Base-by-base conservation (phyloP, 495 filamentous ascomycete genomes). In the Penicillium longicatenatum region DNA sequence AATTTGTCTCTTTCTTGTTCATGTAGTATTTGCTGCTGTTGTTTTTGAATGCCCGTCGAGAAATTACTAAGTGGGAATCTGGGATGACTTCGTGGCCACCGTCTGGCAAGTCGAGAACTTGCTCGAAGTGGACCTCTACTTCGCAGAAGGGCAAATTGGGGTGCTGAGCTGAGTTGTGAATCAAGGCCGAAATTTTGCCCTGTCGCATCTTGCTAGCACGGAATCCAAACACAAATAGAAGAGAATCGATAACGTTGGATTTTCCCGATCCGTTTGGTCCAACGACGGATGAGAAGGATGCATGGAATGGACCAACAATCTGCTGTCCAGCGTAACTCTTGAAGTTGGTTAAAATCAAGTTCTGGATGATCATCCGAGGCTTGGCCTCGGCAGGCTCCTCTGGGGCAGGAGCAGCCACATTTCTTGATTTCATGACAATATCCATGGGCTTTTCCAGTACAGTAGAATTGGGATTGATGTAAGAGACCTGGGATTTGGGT, bases 141-240 rank as follows among this genome's bases (percentile, higher is more conserved):
- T 98, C 95, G 72, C 94, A 98, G 67, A 85, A 86, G 43, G 91
- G 88, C 7, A 98, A 78, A 57, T 96, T 81, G 1, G 95, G 92
- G 59, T 86, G 85, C 37, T 87, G 82, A 2, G 92, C 92, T 33
- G 93, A 97, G 70, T 97, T 98, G 69, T 98, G 94, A 56, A 98
- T 98, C 59, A 98, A 74, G 19, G 94, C 94, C 3, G 94, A 98
- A 39, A 98, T 93, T 76, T 98, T 98, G 66, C 94, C 95, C 71
- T 98, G 94, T 66, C 94, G 82, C 94, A 98, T 98, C 76, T 98
- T 98, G 79, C 93, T 98, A 22, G 94, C 94, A 49, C 94, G 87
- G 76, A 98, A 98, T 42, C 94, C 94, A 63, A 98, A 98, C 21
- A 98, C 94, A 67, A 98, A 98, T 3, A 98, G 86, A 37, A 98